A percentile compares a stretch with the other conserved stretches of the same genome.
phyloP scores from a whole-genome alignment of 768 basidiomycete species.

The Suillus variegatus region DNA sequence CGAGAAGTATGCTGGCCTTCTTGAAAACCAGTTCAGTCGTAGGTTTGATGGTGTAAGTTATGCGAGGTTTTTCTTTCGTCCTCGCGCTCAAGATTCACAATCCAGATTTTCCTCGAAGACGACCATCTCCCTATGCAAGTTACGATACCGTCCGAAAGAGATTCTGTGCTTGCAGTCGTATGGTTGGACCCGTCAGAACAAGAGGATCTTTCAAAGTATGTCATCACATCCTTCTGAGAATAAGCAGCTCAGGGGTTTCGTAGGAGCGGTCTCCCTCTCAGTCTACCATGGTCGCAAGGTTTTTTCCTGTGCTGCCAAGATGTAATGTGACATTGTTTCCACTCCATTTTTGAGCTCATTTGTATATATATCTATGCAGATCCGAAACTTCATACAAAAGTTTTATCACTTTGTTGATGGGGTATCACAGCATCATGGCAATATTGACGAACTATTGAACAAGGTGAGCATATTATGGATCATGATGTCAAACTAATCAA shows the following conservation, averaged over 20 bases:
- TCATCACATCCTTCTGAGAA: slow-evolving; percentile 7
- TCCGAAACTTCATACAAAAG: slow-evolving; percentile 87
- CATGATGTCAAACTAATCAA: not conserved
- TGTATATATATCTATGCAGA: slow-evolving; percentile 42
- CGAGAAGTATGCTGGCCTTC: slow-evolving; percentile 81
- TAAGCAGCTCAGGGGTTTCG: slow-evolving; percentile 7
- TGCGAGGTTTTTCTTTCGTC: not conserved
- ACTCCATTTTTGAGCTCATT: not conserved
- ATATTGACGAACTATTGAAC: slow-evolving; percentile 88
- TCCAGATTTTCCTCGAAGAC: slow-evolving; percentile 80
- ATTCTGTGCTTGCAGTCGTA: slow-evolving; percentile 74
- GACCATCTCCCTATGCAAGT: slow-evolving; percentile 89
- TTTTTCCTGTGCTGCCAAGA: slow-evolving; percentile 95
- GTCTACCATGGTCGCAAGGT: slow-evolving; percentile 92
- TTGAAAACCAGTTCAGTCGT: slow-evolving; percentile 78
- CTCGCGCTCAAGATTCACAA: not conserved
- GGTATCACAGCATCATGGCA: slow-evolving; percentile 85
- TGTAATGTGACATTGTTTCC: slow-evolving; percentile 37
- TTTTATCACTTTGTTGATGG: slow-evolving; percentile 98
- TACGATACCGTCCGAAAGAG: slow-evolving; percentile 59
- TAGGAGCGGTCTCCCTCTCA: slow-evolving; percentile 66
- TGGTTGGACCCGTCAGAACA: slow-evolving; percentile 78
- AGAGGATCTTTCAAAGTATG: slow-evolving; percentile 56
- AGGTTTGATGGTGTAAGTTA: slow-evolving; percentile 76
- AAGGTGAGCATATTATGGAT: slow-evolving; percentile 51